Evolutionary conservation across 2,329 filamentous ascomycete genomes (phyloP).

Genomic region (Fusarium floridanum): DNA sequence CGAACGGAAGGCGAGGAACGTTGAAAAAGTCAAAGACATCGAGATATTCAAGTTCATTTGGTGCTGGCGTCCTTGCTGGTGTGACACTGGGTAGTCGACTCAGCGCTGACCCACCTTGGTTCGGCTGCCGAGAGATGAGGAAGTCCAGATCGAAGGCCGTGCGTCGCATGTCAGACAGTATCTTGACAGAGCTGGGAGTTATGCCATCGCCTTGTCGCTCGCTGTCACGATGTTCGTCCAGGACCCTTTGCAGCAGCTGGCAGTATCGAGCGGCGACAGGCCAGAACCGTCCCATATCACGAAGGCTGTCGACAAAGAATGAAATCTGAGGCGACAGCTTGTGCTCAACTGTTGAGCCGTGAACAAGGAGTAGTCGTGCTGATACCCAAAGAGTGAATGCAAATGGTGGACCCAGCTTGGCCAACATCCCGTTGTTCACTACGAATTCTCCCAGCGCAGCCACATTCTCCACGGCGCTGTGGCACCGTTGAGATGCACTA

Average conservation of each 20-base stretch:
- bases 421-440: constrained; percentile 78
- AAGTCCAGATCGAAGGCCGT: constrained; percentile 93
- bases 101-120: constrained; percentile 55
- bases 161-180: constrained; percentile 90
- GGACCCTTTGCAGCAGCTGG: constrained; percentile 81
- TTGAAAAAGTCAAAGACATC: constrained; percentile 98
- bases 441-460: constrained; percentile 84
- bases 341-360: constrained; percentile 90
- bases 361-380: constrained; percentile 86
- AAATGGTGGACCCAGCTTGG: constrained; percentile 88
- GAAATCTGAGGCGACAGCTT: constrained; percentile 83
- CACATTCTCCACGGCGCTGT: constrained; percentile 86
- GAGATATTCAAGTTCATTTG: constrained; percentile 89
- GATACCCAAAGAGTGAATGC: constrained; percentile 95
- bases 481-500: constrained; percentile 85
- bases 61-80: constrained; percentile 76
- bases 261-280: constrained; percentile 87
- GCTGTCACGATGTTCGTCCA: constrained; percentile 87
- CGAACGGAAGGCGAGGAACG: constrained; percentile 77
- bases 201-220: constrained; percentile 80
- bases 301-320: constrained; percentile 85
- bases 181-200: constrained; percentile 86
- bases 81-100: constrained; percentile 67
- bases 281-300: constrained; percentile 86
- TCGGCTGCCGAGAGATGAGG: constrained; percentile 85